A percentile compares a stretch with the other conserved stretches of the same genome.
These are phyloP conservation scores for Naganishia kalamii DNA, from an alignment of 768 basidiomycete species.

Conservation along the genomic window DNA sequence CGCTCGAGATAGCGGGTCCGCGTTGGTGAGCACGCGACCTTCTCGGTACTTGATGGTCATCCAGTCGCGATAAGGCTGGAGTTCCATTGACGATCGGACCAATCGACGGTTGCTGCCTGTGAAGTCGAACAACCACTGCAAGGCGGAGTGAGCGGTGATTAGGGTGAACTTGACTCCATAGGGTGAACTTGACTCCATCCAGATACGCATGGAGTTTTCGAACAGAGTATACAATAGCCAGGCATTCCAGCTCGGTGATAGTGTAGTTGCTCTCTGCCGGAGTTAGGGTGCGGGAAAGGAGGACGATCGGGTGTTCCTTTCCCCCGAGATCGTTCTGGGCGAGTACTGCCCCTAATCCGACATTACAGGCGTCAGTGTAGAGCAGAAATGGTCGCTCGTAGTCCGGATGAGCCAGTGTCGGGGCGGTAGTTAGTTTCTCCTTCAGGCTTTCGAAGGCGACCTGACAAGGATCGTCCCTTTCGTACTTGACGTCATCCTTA, in stretches of 20 bases:
- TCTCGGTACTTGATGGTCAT: constrained; percentile 7
- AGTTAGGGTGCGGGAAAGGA: too few species aligned
- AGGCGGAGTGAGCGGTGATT: constrained; percentile 14
- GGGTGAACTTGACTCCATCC: constrained; percentile 9
- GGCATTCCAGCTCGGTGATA: too few species aligned
- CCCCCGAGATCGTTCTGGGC: background rate
- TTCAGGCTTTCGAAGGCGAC: background rate
- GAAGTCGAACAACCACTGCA: constrained; percentile 18
- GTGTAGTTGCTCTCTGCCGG: too few species aligned
- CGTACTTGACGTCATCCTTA: background rate
- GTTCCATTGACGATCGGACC: constrained; percentile 17
- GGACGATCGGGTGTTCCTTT: too few species aligned
- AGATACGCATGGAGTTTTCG: constrained; percentile 19
- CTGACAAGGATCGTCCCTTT: background rate
- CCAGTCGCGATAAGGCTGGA: background rate
- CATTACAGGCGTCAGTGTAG: constrained; percentile 19
- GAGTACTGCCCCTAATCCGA: constrained; percentile 7
- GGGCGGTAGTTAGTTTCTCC: background rate
- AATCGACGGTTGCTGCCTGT: constrained; percentile 14
- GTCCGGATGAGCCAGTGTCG: constrained; percentile 14
- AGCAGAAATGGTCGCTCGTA: too few species aligned
- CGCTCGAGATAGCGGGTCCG: constrained; percentile 13
- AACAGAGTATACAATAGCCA: constrained; percentile 15
- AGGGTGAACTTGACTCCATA: too few species aligned
- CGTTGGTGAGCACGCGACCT: too few species aligned